Evolutionary conservation across 371 early-diverging fungal species (phyloP), one percentile per base, ranked within the genome.

Genomic region (Chytridium lagenaria): DNA sequence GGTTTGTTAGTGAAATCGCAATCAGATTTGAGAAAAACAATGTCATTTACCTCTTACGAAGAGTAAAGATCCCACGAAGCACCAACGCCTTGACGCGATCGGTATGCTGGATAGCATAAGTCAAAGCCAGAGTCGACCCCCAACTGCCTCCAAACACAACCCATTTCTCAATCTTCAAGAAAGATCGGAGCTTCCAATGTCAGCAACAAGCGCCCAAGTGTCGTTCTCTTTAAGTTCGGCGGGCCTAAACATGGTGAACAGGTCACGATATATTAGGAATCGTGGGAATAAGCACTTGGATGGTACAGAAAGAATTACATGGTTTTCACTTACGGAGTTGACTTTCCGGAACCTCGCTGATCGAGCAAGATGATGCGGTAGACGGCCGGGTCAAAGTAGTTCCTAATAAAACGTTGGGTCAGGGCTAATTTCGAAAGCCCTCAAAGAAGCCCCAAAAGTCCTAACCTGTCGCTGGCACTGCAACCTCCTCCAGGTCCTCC

Each of bases 341-440:
- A 87, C 71, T 85, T 85, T 30, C 90, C 90, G 30, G 87, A 80
- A 10, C 90, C 91, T 28, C 91, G 81, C 75, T 91, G 91, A 70
- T 90, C 89, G 70, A 89, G 77, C 23, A 90, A 72, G 50, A 91
- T 78, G 68, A 88, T 84, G 40, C 88, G 82, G 77, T 90, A 89
- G 61, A 73, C 80, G 2, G 70, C 69, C 0, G 88, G 89, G 75
- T 90, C 87, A 77, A 90, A 90, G 78, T 86, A 90, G 40, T 83
- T 81, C 38, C 88, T 71, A 50, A 16, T 30, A 22, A n/a, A n/a
- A n/a, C n/a, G n/a, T n/a, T n/a, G n/a, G n/a, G n/a, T n/a, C n/a
- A n/a, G n/a, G n/a, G n/a, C n/a, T n/a, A n/a, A n/a, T n/a, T n/a
- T n/a, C n/a, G n/a, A n/a, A n/a, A n/a, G n/a, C n/a, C n/a, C n/a